Base-by-base conservation (phyloP, 352 stramenopile genomes). In the Phytophthora pisi region DNA sequence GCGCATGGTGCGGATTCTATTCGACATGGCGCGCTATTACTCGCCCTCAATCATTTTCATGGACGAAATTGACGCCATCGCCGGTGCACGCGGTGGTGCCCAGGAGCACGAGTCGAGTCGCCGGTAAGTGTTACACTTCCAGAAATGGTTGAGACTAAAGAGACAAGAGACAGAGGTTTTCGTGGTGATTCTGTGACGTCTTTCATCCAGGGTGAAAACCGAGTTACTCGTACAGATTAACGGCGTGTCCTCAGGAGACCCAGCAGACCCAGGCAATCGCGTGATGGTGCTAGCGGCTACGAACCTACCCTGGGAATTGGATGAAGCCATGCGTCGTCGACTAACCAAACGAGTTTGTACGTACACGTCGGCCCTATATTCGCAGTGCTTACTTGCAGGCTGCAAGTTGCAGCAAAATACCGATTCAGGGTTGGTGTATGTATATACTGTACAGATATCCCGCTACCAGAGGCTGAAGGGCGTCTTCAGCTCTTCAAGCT, bases 201-300 rank as follows among this genome's bases (percentile, higher is more conserved):
- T 50, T 62, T 36, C n/a, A 15, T 5, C 7, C 11, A 97, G 68
- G 34, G 95, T 99, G 47, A 99, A 99, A 76, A 99, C 97, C 2
- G 97, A 99, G 65, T 77, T 99, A 30, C 90, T 99, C n/a, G 92
- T 99, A 16, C 97, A 99, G 76, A 99, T 99, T 89, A 98, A 99
- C 64, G 97, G 97, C 15, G 82, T 99, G 3, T 81, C 77, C 3
- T 92, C 79, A 0, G 69, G 70, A 1, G 81, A 89, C n/a, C 60
- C 77, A 45, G 64, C 76, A 3, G 75, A 78, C 24, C 62, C 62
- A 36, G 61, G 61, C 23, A 86, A 86, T 31, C 74, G 78, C 16
- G 88, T 95, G 16, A 96, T 98, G 75, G 86, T 99, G 10, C 79
- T 99, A 15, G 97, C 93, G 23, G 97, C 96, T 1, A 98, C 92